These are phyloP conservation scores for Moesziomyces parantarcticus DNA, from an alignment of 1,284 basidiomycete species.

Conservation along the genomic window DNA sequence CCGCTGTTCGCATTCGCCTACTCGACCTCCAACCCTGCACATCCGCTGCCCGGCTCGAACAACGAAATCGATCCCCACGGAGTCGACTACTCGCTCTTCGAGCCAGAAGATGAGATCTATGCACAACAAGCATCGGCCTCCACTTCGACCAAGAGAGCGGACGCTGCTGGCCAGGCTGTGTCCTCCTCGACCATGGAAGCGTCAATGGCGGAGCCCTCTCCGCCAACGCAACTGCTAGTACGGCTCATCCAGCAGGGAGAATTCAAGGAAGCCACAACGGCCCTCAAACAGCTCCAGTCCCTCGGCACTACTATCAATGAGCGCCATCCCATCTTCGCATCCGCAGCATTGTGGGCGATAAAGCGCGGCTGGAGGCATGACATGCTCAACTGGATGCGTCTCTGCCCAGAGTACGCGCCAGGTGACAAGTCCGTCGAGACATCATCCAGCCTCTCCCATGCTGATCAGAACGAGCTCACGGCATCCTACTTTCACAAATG, in stretches of 20 bases:
- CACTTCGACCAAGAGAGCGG: not conserved
- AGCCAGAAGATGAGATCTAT: conserved; percentile 28
- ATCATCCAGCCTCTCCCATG: not conserved
- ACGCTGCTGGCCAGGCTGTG: not conserved
- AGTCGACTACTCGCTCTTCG: conserved; percentile 59
- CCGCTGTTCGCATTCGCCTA: conserved; percentile 12
- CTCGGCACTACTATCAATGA: conserved; percentile 20
- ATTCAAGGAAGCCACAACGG: conserved; percentile 31
- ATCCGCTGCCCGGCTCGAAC: conserved; percentile 48
- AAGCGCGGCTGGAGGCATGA: conserved; percentile 22
- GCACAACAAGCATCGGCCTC: conserved; percentile 15
- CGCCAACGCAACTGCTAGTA: conserved; percentile 30
- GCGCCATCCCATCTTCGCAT: conserved; percentile 17
- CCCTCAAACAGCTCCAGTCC: conserved; percentile 28
- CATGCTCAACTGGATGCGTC: conserved; percentile 42
- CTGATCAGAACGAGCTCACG: conserved; percentile 6
- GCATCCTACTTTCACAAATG: conserved; percentile 21
- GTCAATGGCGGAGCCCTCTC: conserved; percentile 3
- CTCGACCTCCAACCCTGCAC: conserved; percentile 35
- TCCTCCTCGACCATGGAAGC: not conserved
- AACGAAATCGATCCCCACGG: conserved; percentile 55
- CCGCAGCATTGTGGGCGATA: conserved; percentile 39
- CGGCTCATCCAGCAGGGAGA: conserved; percentile 33
- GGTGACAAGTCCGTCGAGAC: conserved; percentile 11
- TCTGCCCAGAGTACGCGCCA: conserved; percentile 31